Evolutionary conservation across 169 alveolate species (phyloP).

Genomic region (Plasmodium relictum): DNA sequence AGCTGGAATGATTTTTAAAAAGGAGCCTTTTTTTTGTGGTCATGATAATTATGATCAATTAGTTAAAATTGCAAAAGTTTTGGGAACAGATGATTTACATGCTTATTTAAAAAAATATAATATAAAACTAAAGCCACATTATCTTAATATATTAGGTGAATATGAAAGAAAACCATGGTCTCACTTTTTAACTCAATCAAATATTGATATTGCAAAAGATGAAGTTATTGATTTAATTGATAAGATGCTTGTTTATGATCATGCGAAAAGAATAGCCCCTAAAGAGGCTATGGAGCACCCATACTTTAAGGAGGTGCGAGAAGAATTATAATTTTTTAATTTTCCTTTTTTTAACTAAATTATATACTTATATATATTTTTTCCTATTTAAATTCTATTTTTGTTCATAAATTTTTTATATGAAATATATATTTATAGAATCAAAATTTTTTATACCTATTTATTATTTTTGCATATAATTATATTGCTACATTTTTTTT

Average conservation of each 20-base stretch:
- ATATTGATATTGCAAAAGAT: slow-evolving; percentile 91
- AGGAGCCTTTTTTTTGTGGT: slow-evolving; percentile 90
- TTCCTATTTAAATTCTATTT: neutral
- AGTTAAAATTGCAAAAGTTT: slow-evolving; percentile 96
- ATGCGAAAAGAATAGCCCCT: slow-evolving; percentile 97
- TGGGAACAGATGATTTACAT: slow-evolving; percentile 95
- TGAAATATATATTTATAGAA: neutral
- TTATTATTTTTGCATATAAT: neutral
- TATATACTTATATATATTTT: neutral
- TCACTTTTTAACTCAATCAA: slow-evolving; percentile 93
- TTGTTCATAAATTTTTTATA: neutral
- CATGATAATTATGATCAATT: slow-evolving; percentile 98
- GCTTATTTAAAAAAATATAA: slow-evolving; percentile 93
- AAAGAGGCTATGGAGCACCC: slow-evolving; percentile 98
- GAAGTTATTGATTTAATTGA: slow-evolving; percentile 96
- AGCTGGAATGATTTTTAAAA: slow-evolving; percentile 94
- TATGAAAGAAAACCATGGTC: slow-evolving; percentile 95
- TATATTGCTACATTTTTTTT: neutral
- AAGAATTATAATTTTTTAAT: slow-evolving; percentile 16
- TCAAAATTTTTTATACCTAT: neutral
- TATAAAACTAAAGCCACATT: slow-evolving; percentile 91
- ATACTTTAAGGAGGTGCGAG: slow-evolving; percentile 92
- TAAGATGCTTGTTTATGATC: slow-evolving; percentile 97
- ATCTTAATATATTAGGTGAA: slow-evolving; percentile 90
- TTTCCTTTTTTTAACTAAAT: neutral